phyloP scores from a whole-genome alignment of 2,329 filamentous ascomycete genomes.

The Penicillium concentricum region DNA sequence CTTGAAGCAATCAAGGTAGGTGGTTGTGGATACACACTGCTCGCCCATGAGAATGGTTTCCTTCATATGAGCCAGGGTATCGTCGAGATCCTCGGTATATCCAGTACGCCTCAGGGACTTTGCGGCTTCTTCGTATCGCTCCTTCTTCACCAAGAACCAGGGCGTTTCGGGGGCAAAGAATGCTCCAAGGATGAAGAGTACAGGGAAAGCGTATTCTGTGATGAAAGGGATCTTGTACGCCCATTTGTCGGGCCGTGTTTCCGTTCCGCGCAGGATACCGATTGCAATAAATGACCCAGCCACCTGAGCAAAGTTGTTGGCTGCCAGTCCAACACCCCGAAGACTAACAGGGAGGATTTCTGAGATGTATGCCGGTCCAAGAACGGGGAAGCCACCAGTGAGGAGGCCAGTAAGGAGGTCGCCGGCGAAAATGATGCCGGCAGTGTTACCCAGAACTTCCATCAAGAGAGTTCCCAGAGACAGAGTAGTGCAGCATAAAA shows the following conservation, averaged over 20 bases:
- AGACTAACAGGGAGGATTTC: constrained; percentile 33
- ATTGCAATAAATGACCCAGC: constrained; percentile 35
- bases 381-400: constrained; percentile 61
- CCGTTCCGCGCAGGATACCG: constrained; percentile 28
- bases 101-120: constrained; percentile 19
- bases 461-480: constrained; percentile 57
- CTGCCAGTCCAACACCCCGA: constrained; percentile 30
- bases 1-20: constrained; percentile 28
- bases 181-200: constrained; percentile 21
- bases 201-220: constrained; percentile 26
- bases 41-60: constrained; percentile 29
- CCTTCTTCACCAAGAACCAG: constrained; percentile 27
- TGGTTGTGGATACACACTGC: constrained; percentile 11
- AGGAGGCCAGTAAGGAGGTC: constrained; percentile 62
- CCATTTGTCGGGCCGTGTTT: constrained; percentile 13
- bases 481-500: constrained; percentile 20
- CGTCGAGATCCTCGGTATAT: constrained; percentile 15
- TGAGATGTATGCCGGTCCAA: constrained; percentile 43
- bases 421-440: constrained; percentile 58
- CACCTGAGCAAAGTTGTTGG: constrained; percentile 33
- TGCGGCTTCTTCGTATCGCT: constrained; percentile 18
- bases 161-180: constrained; percentile 27
- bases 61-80: constrained; percentile 28
- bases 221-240: constrained; percentile 30
- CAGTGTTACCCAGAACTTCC: constrained; percentile 60